Evolutionary conservation across 257 asterid species (phyloP), one percentile per base, ranked within the genome.

Genomic region (Fraxinus americana): DNA sequence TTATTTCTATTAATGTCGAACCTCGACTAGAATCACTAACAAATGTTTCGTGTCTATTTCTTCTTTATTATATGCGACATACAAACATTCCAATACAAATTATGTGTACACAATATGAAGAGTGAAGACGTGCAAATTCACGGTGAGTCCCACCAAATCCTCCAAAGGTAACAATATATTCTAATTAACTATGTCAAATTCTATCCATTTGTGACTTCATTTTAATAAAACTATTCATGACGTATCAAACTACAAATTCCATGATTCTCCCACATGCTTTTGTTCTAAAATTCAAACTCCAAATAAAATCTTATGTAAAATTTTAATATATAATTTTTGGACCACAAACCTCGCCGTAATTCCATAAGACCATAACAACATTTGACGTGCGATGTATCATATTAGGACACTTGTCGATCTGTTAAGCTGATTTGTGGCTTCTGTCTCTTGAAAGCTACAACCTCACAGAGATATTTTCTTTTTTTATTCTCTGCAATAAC

Each of bases 261-360:
- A 9, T 36, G 66, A 77, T 6, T 23, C 77, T 50, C 59, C 59
- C 84, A 81, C 84, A 65, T 81, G 84, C 43, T 76, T 72, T 57
- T 30, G 81, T 72, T 71, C 70, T 68, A 65, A 76, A 66, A 65
- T 21, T 74, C 83, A 79, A 67, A 79, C 50, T 36, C 32, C 12
- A 29, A 59, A 66, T 12, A 4, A 50, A 50, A 21, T 5, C 34
- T 30, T 17, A 14, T 45, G 13, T 27, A 17, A 35, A 19, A 35
- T 36, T 36, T 38, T 1, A 36, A 35, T 34, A 0, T 13, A 14
- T 16, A 17, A 69, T 7, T 70, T 36, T 35, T 23, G 35, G 14
- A 70, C 54, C 19, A 57, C 74, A 36, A n/a, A 36, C 19, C 74
- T 19, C 30, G 19, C 32, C 57, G 17, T 43, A 70, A 70, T 17